Evolutionary conservation across 2,329 filamentous ascomycete species (phyloP).

Genomic region (Sporothrix sp.): DNA sequence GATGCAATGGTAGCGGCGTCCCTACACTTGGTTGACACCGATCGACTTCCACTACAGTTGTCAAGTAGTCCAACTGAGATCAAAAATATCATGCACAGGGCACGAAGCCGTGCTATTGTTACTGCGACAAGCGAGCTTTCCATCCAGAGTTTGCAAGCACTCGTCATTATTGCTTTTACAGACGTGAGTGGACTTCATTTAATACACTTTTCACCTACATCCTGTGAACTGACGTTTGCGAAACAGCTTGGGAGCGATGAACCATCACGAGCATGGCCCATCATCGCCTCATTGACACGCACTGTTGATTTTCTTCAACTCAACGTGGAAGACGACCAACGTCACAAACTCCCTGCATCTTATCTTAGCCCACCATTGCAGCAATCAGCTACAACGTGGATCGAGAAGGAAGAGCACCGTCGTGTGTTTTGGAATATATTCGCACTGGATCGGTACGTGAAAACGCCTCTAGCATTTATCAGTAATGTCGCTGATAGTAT

Average conservation of each 20-base stretch:
- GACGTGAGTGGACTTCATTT: not conserved
- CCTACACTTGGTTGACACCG: not conserved
- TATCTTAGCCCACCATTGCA: not conserved
- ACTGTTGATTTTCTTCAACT: not conserved
- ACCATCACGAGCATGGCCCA: not conserved
- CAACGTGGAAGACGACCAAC: constrained; percentile 1
- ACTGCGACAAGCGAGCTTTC: not conserved
- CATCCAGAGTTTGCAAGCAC: not conserved
- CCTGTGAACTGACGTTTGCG: too few relatives aligned
- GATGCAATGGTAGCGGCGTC: not conserved
- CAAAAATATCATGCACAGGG: not conserved
- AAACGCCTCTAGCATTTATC: too few relatives aligned
- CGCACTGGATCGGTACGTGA: not conserved
- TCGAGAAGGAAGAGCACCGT: not conserved
- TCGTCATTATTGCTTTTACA: not conserved
- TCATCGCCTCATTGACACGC: not conserved
- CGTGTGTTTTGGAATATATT: constrained; percentile 1
- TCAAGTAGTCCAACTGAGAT: not conserved
- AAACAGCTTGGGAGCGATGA: not conserved
- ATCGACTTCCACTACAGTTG: not conserved
- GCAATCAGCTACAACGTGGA: not conserved
- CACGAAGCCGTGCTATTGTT: not conserved
- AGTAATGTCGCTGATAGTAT: not conserved
- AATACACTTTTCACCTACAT: not conserved
- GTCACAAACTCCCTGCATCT: not conserved